Evolutionary conservation across 2,329 filamentous ascomycete species (phyloP), one percentile per base, ranked within the genome.

Genomic region (Cladosporium sp.): DNA sequence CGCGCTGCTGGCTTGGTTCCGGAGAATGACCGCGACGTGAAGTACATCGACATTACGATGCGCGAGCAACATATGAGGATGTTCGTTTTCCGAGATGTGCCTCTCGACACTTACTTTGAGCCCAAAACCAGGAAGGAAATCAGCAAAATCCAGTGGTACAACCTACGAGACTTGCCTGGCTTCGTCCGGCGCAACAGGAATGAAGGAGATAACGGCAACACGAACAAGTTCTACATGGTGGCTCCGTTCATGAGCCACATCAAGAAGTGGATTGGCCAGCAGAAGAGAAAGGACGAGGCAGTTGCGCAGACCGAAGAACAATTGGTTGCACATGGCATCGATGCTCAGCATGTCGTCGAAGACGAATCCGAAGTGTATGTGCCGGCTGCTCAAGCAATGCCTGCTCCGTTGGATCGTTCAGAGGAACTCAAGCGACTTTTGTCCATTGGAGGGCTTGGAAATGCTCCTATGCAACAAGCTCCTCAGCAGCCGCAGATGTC

Each of bases 191-290:
- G 84, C 70, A 93, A 90, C 74, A 83, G 82, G 14, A 83, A 86
- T 63, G 84, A 88, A n/a, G 84, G 87, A 59, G 80, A 78, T 77
- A 36, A 81, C 81, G 16, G 83, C 85, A 91, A 90, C 71, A 88
- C 88, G 48, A 93, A 91, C 77, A 97, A 94, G 74, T 98, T 97
- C 76, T 99, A 97, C 79, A 97, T 98, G 92, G 95, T 99, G 21
- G 93, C 93, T 0, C 93, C 94, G 0, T 99, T 99, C 75, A 82
- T 98, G 63, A 88, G 88, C 1, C 91, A 88, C 6, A 79, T 99
- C 58, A 93, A 92, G 78, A 92, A 92, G 76, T 98, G 93, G 93
- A 92, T 98, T 56, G 82, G 88, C n/a, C 86, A 90, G 69, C 92
- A 96, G 79, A 90, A 87, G 81, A 93, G 89, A 79, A 83, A 85